These are phyloP conservation scores for Melanogaster broomeanus DNA, from an alignment of 768 basidiomycete species.

Conservation along the genomic window DNA sequence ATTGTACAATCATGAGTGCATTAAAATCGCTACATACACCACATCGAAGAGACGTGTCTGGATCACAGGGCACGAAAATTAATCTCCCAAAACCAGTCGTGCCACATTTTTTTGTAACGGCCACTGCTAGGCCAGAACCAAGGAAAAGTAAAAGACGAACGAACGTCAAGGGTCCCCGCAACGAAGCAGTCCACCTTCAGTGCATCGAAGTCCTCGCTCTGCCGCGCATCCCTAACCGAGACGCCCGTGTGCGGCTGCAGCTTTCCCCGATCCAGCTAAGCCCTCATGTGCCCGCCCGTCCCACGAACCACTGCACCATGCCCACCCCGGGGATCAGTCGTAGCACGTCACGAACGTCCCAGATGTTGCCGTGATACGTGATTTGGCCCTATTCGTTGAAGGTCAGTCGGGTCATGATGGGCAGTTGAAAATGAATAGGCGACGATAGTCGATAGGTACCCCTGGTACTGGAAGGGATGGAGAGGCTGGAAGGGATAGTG, in stretches of 20 bases:
- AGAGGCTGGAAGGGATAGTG: constrained; percentile 31
- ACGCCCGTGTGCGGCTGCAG: constrained; percentile 10
- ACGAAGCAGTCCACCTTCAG: constrained; percentile 8
- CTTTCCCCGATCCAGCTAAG: constrained; percentile 42
- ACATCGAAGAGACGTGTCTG: too few relatives aligned
- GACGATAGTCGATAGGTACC: constrained; percentile 62
- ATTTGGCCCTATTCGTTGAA: constrained; percentile 86
- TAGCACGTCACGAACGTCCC: constrained; percentile 79
- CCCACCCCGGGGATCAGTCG: constrained; percentile 71
- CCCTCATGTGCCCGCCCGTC: constrained; percentile 60
- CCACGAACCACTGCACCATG: constrained; percentile 67
- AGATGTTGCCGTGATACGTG: constrained; percentile 77
- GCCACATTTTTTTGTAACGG: too few relatives aligned
- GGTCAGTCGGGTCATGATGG: constrained; percentile 67
- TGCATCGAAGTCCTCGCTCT: neutral
- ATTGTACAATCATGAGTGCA: constrained; percentile 7
- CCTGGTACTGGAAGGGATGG: constrained; percentile 60
- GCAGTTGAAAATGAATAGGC: constrained; percentile 73
- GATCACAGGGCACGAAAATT: constrained; percentile 2
- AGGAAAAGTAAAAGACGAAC: too few relatives aligned
- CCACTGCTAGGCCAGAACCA: too few relatives aligned
- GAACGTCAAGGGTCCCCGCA: too few relatives aligned
- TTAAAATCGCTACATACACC: constrained; percentile 11
- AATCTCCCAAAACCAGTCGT: neutral
- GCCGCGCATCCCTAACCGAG: neutral